A percentile compares a stretch with the other conserved stretches of the same genome.
Evolutionary conservation across 2,329 filamentous ascomycete genomes (phyloP).

Genomic region (Teratosphaeria viscida): DNA sequence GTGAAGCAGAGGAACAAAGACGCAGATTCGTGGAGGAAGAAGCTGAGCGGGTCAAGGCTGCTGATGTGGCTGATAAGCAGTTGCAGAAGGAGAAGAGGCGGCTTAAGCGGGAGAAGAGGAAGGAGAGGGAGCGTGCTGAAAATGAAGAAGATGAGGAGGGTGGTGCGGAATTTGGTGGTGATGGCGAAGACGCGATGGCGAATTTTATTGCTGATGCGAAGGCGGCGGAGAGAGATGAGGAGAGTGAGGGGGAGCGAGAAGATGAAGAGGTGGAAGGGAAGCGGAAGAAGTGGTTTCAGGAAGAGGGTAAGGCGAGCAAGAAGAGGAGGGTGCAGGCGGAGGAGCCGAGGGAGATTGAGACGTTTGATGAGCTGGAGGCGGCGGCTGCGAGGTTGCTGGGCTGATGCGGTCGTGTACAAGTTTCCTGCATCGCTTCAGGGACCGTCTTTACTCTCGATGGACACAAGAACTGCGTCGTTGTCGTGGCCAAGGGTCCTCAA

Average conservation of each 20-base stretch:
- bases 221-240: constrained; percentile 13
- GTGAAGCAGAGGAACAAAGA: constrained; percentile 65
- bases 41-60: constrained; percentile 56
- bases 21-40: constrained; percentile 70
- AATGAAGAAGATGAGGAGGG: constrained; percentile 16
- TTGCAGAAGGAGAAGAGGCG: constrained; percentile 65
- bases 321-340: background rate
- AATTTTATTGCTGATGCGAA: constrained; percentile 30
- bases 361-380: constrained; percentile 67
- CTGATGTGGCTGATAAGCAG: constrained; percentile 75
- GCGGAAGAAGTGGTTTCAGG: constrained; percentile 70
- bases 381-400: constrained; percentile 60
- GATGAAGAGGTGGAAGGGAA: constrained; percentile 42
- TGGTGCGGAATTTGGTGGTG: constrained; percentile 13
- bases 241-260: constrained; percentile 34
- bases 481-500: no score
- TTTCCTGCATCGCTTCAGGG: no score
- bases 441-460: no score
- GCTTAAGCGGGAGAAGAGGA: constrained; percentile 66
- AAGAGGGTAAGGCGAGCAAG: constrained; percentile 31
- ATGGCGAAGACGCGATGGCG: constrained; percentile 12
- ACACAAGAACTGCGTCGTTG: no score
- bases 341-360: constrained; percentile 58
- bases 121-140: constrained; percentile 52
- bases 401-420: background rate